A percentile compares a stretch with the other conserved stretches of the same genome.
Conservation (phyloP, 176 grass and related monocot genomes). For the Aegilops speltoides region DNA sequence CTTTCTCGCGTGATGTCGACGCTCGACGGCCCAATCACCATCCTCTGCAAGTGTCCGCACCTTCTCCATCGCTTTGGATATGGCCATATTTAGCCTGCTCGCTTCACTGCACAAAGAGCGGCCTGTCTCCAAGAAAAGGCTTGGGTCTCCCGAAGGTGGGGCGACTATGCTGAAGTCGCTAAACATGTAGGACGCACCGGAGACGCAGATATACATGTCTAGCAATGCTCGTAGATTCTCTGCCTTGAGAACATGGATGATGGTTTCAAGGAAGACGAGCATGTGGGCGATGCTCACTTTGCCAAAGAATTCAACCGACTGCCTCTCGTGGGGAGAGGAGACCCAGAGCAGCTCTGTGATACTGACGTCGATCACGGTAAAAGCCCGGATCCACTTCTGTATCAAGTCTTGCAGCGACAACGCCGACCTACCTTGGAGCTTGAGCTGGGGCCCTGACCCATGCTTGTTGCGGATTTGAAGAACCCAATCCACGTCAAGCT, state of each 20-base stretch:
- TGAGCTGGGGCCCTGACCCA: not conserved
- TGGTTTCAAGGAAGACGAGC: too few relatives aligned
- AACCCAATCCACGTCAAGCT: not conserved
- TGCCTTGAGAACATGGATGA: not conserved
- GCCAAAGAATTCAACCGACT: too few relatives aligned
- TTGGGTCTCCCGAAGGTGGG: not conserved
- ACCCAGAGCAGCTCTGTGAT: not conserved
- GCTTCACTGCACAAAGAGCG: not conserved
- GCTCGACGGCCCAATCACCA: too few relatives aligned
- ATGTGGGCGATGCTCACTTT: too few relatives aligned
- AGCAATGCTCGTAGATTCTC: too few relatives aligned
- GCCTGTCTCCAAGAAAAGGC: not conserved
- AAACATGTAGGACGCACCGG: too few relatives aligned
- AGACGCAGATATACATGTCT: too few relatives aligned
- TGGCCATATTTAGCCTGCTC: not conserved
- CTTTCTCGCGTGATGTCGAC: too few relatives aligned
- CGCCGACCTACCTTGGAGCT: not conserved
- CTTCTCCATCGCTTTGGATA: not conserved
- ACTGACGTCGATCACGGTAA: not conserved
- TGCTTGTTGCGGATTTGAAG: not conserved
- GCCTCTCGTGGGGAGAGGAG: too few relatives aligned
- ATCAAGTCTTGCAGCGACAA: not conserved
- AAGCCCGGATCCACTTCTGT: not conserved
- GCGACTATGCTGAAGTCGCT: too few relatives aligned
- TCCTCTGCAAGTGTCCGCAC: too few relatives aligned